Evolutionary conservation across 1,284 basidiomycete genomes (phyloP).

Genomic region (Testicularia cyperi): DNA sequence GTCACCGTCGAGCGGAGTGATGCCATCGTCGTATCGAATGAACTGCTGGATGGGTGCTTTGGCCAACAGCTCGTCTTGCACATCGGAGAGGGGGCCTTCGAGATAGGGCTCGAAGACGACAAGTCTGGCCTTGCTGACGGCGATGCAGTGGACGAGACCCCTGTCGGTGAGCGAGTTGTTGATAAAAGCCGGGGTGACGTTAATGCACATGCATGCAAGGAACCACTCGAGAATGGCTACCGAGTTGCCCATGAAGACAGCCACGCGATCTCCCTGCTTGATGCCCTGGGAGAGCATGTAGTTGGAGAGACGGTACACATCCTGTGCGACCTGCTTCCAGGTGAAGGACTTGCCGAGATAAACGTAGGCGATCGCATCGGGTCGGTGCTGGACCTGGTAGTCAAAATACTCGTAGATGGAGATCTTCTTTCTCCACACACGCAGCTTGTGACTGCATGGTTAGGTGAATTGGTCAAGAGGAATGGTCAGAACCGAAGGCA

Average conservation of each 20-base stretch:
- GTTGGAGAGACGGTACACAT: slow-evolving; percentile 44
- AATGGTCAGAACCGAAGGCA: too few species aligned
- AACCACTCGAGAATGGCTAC: slow-evolving; percentile 46
- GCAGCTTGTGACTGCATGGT: slow-evolving; percentile 32
- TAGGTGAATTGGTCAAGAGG: too few species aligned
- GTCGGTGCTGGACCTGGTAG: slow-evolving; percentile 24
- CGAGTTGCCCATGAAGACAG: slow-evolving; percentile 53
- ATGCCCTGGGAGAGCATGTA: slow-evolving; percentile 44
- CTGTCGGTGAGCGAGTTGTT: slow-evolving; percentile 58
- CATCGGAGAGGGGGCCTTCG: slow-evolving; percentile 36
- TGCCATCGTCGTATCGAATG: slow-evolving; percentile 52
- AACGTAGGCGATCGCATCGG: slow-evolving; percentile 44
- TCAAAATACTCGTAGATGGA: slow-evolving; percentile 50
- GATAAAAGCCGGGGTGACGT: slow-evolving; percentile 59
- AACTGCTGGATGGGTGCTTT: slow-evolving; percentile 29
- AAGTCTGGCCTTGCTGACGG: slow-evolving; percentile 43
- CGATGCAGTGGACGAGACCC: slow-evolving; percentile 57
- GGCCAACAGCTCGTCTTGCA: slow-evolving; percentile 33
- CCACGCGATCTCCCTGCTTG: slow-evolving; percentile 48
- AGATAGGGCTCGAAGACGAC: slow-evolving; percentile 57
- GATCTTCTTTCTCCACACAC: slow-evolving; percentile 33
- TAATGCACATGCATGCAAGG: slow-evolving; percentile 52
- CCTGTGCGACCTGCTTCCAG: slow-evolving; percentile 42
- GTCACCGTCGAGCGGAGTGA: slow-evolving; percentile 35
- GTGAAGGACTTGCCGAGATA: slow-evolving; percentile 47